Percentiles rank a stretch among this genome's conserved stretches.
These are phyloP conservation scores for Guillardia theta DNA, from an alignment of 78 protist species.

Conservation along the genomic window DNA sequence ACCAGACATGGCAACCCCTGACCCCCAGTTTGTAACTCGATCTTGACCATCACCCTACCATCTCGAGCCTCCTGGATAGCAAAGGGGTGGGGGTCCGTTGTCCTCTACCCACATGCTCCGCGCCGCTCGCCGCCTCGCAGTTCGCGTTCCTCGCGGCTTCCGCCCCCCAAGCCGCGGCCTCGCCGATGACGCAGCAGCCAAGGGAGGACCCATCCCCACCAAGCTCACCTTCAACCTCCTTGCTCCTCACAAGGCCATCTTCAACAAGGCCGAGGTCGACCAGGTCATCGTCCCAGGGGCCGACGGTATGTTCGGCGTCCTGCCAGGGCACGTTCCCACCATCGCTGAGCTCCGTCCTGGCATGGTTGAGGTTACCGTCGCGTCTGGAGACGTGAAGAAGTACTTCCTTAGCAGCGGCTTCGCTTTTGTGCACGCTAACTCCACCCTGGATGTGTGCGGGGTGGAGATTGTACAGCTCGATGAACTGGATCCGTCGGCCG, in stretches of 20 bases:
- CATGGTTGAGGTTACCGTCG: not conserved
- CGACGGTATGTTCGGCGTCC: slow-evolving; percentile 38
- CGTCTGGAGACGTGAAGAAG: not conserved
- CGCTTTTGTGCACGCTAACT: not conserved
- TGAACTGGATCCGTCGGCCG: not conserved
- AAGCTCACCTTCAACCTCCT: slow-evolving; percentile 32
- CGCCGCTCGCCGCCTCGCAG: no score
- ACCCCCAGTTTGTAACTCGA: no score
- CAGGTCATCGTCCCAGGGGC: not conserved
- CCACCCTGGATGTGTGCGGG: not conserved
- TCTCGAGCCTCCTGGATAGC: no score
- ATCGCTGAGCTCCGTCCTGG: slow-evolving; percentile 7
- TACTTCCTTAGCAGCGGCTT: slow-evolving; percentile 45
- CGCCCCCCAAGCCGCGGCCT: no score
- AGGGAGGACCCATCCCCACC: not conserved
- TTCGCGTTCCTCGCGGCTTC: no score
- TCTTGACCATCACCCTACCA: no score
- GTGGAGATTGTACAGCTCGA: not conserved
- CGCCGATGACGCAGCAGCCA: no score
- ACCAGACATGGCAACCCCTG: no score
- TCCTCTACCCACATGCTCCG: no score
- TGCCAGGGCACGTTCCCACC: slow-evolving; percentile 30
- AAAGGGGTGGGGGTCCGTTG: no score
- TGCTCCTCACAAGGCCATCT: not conserved
- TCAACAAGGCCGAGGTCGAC: not conserved